Base-by-base conservation (phyloP, 768 basidiomycete genomes). In the Leucosporidium creatinivorum region DNA sequence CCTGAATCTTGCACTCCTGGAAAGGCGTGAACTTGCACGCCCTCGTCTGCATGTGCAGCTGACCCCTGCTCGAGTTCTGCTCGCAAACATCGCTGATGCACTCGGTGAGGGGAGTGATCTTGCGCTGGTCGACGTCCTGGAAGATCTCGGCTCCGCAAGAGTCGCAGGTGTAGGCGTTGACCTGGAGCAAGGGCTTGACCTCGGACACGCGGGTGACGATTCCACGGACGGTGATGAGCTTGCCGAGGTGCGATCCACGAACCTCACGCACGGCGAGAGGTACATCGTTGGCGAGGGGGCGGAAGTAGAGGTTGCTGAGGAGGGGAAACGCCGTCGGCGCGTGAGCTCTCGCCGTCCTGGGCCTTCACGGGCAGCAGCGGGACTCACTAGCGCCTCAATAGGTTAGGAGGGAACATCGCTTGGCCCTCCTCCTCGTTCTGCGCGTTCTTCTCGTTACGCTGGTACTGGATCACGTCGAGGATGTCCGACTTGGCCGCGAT, bases 181-280 rank as follows among this genome's bases (percentile, higher is more conserved):
- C 93, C 76, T 91, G 88, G 19, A 99, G 84, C 23, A 98, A 85
- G 15, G 96, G 96, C 77, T 98, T 98, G 77, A 99, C 96, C 81
- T 98, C 96, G 4, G 93, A 97, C 5, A 99, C 93, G 69, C 96
- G 92, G 36, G 93, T 99, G 62, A 98, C 92, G 73, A 99, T 98
- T 63, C 96, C 96, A 51, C 93, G 89, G 70, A 94, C 90, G 44
- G 92, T 98, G 77, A 99, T 94, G 67, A 98, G 82, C 69, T 84
- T 87, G 57, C 96, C 96, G n/a, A 98, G 84, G 69, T 91, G 87
- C 12, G 80, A 74, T 19, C 93, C 90, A 72, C 85, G 88, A 54
- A 98, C 91, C 55, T 94, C 87, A 61, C 96, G 87, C 21, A 98
- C 96, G 48, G 96, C 93, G 76, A 96, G 83, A 21, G 77, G 74